Evolutionary conservation across 2,329 filamentous ascomycete genomes (phyloP).

Genomic region (Chaetomium strumarium): DNA sequence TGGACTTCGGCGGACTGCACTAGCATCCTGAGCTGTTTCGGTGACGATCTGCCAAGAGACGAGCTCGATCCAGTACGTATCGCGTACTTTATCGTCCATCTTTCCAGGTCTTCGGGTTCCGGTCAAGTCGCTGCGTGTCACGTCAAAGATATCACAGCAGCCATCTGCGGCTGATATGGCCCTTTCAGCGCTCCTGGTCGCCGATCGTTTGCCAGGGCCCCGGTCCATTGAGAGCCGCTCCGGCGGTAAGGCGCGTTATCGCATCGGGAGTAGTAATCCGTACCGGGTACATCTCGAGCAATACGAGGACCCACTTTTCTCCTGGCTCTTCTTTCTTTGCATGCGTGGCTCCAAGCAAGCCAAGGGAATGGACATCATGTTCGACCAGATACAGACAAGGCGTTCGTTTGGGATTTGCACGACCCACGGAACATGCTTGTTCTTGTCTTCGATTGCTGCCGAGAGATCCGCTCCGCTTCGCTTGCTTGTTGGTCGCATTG

Average conservation of each 20-base stretch:
- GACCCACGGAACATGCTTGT: background rate
- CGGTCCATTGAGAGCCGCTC: slow-evolving; percentile 2
- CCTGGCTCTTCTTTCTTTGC: slow-evolving; percentile 1
- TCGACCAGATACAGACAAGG: slow-evolving; percentile 7
- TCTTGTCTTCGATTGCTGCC: background rate
- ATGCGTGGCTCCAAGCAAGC: slow-evolving; percentile 20
- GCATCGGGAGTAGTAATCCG: background rate
- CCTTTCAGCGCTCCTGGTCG: background rate
- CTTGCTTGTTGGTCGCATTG: background rate
- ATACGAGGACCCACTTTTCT: slow-evolving; percentile 19
- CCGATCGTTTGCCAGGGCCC: slow-evolving; percentile 3
- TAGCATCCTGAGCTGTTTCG: background rate
- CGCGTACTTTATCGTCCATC: background rate
- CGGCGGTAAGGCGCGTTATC: slow-evolving; percentile 12
- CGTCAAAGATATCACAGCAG: background rate
- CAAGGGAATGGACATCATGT: slow-evolving; percentile 11
- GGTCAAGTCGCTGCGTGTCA: background rate
- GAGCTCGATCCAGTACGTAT: background rate
- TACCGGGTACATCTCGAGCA: background rate
- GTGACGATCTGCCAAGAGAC: background rate
- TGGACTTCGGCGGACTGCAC: background rate
- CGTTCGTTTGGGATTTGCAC: background rate
- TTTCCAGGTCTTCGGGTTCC: background rate
- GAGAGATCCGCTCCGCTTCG: slow-evolving; percentile 1
- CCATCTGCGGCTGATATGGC: slow-evolving; percentile 9